Conservation (phyloP, 768 basidiomycete species). For the Mycena filopes region DNA sequence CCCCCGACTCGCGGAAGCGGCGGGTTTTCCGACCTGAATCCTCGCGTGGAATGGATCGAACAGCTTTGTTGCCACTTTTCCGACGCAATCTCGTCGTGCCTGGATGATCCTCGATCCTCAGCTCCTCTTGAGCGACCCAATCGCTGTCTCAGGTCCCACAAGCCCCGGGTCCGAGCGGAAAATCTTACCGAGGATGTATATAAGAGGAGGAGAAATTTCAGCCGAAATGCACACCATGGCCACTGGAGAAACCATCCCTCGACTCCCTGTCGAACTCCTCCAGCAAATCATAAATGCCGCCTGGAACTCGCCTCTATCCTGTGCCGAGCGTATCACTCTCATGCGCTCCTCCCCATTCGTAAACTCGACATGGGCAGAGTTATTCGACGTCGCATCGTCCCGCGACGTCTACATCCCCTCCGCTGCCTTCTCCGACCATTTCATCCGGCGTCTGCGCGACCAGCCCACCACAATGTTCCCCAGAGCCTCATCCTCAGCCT, state of each 20-base stretch:
- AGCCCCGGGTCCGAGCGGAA: too few species aligned
- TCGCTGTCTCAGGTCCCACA: constrained; percentile 24
- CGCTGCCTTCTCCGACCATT: constrained; percentile 30
- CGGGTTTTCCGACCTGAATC: too few species aligned
- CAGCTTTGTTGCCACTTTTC: constrained; percentile 5
- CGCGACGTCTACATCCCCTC: constrained; percentile 35
- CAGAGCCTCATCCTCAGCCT: background rate
- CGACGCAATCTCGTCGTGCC: constrained; percentile 25
- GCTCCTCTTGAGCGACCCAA: constrained; percentile 26
- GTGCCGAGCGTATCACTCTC: constrained; percentile 30
- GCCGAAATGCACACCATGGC: background rate
- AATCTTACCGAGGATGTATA: too few species aligned
- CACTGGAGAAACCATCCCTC: background rate
- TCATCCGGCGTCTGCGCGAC: constrained; percentile 6
- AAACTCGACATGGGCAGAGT: constrained; percentile 35
- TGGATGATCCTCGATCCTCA: background rate
- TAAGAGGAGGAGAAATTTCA: background rate
- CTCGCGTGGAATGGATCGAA: constrained; percentile 13
- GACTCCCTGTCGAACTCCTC: constrained; percentile 35
- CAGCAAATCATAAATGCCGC: constrained; percentile 27
- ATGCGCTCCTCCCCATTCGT: constrained; percentile 34
- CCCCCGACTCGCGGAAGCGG: too few species aligned
- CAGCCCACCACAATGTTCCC: background rate
- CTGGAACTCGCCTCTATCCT: constrained; percentile 34
- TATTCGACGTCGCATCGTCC: constrained; percentile 28